A percentile compares a stretch with the other conserved stretches of the same genome.
Evolutionary conservation across 371 early-diverging fungal species (phyloP).

Genomic region (Apophysomyces variabilis): DNA sequence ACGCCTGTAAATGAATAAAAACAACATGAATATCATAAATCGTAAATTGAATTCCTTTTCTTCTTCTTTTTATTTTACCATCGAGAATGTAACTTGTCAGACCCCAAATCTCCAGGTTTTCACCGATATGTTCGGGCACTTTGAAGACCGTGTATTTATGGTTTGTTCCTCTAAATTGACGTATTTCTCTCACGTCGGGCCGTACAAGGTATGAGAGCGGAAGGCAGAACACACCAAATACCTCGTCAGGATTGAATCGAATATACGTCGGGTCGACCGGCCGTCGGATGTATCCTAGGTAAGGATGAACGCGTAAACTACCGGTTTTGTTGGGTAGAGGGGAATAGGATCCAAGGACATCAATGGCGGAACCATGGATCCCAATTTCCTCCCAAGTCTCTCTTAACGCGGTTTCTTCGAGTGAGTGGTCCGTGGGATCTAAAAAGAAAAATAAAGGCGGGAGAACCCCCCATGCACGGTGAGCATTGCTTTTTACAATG

Average conservation of each 20-base stretch:
- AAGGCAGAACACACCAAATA: conserved; percentile 71
- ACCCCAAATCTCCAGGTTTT: conserved; percentile 77
- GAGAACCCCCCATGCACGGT: neutral
- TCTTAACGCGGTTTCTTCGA: conserved; percentile 75
- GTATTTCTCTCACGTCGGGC: conserved; percentile 45
- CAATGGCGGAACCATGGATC: conserved; percentile 50
- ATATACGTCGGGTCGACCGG: conserved; percentile 38
- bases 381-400: conserved; percentile 90
- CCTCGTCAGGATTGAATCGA: conserved; percentile 69
- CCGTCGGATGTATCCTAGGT: conserved; percentile 67
- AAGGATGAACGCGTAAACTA: conserved; percentile 75
- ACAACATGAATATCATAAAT: neutral
- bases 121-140: conserved; percentile 50
- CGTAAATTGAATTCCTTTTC: neutral
- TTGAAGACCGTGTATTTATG: conserved; percentile 68
- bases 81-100: conserved; percentile 83
- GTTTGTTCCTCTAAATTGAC: conserved; percentile 64
- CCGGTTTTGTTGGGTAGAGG: conserved; percentile 69
- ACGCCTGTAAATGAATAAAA: conserved; percentile 27
- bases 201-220: conserved; percentile 68
- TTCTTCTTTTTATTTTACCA: conserved; percentile 29
- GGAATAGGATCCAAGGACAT: conserved; percentile 70
- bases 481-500: neutral
- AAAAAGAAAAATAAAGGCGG: neutral
- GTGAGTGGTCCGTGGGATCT: conserved; percentile 61